Base-by-base conservation (phyloP, 768 basidiomycete species). In the Hygrophoropsis aurantiaca region DNA sequence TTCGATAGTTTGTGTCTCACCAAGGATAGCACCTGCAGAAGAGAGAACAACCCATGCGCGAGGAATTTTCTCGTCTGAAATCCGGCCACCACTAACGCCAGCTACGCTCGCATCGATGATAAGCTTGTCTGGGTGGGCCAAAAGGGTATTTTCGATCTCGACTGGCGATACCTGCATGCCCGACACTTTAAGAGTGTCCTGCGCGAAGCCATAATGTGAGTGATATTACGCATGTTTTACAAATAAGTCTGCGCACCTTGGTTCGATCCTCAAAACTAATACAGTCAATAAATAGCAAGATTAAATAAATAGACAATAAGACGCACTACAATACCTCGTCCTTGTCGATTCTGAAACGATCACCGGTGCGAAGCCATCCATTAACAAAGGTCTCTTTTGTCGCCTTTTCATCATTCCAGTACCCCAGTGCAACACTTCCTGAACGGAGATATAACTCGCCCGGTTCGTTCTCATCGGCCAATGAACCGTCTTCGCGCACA, bases 101-200 rank as follows among this genome's bases (percentile, higher is more conserved):
- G 82, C 85, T 7, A 88, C 85, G 3, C 77, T 72, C 7, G 72
- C 82, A 54, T 88, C 87, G 11, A 58, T 64, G 50, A 87, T 75
- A 44, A 85, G 71, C 34, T 70, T 70, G 11, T 72, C 70, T 0
- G 85, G 84, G 36, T 87, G 77, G 0, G 74, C 73, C 13, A 82
- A 69, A 2, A 88, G 67, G 20, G 72, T 73, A 39, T 77, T 70
- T 60, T 87, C 87, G 51, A 87, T 82, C 58, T 89, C 86, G 11
- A 75, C 73, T 0, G 86, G 86, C 0, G 86, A 85, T 0, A 88
- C 86, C 62, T 88, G 87, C 18, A 66, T 68, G 4, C 85, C 86
- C 0, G 84, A 85, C 10, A 89, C 74, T 58, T 88, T 89, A 16
- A 89, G 68, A 1, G 79, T 86, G 56, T 88, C 87, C 79, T 85